Base-by-base conservation (phyloP, 2,329 filamentous ascomycete genomes). In the Colletotrichum plurivorum region DNA sequence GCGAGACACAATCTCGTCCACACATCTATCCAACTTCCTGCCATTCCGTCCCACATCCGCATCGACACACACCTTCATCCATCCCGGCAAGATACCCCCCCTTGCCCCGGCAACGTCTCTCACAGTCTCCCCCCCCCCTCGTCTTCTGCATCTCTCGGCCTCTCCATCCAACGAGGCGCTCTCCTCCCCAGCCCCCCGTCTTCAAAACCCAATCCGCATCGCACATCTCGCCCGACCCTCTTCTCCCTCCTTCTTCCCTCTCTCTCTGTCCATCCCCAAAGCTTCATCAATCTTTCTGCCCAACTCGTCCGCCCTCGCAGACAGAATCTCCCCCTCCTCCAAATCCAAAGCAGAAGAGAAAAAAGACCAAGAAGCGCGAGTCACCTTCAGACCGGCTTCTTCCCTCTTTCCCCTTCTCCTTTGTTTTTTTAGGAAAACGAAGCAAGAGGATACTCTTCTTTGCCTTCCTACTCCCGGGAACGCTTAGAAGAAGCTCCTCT, bases 381-480 rank as follows among this genome's bases (percentile, higher is more conserved):
- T 70, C 68, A 67, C 12, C 53, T 36, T 45, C 55, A 61, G 57
- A 65, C 65, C 71, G 68, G 71, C 68, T 77, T 78, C 77, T 77
- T 77, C 73, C 75, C 75, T 72, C 75, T 75, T 77, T 75, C 65
- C 67, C 79, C 81, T 78, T 80, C 80, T 83, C 81, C 83, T 85
- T 86, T 85, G 83, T 84, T 84, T 84, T 81, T 84, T 80, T 78
- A 84, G 83, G 83, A 85, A 70, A 86, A 83, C 87, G 85, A 86
- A 89, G 87, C 87, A 86, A 88, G 87, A 88, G 86, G 84, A 86
- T 90, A 90, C 84, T 88, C 87, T 86, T 90, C 88, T 88, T 90
- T 90, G 90, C 88, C 88, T 82, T 73, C 82, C 81, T 83, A 82
- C 82, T 90, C 90, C 89, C 75, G 81, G 83, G 82, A 81, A 83